Base-by-base conservation (phyloP, 2,329 filamentous ascomycete genomes). In the Alternaria solani region DNA sequence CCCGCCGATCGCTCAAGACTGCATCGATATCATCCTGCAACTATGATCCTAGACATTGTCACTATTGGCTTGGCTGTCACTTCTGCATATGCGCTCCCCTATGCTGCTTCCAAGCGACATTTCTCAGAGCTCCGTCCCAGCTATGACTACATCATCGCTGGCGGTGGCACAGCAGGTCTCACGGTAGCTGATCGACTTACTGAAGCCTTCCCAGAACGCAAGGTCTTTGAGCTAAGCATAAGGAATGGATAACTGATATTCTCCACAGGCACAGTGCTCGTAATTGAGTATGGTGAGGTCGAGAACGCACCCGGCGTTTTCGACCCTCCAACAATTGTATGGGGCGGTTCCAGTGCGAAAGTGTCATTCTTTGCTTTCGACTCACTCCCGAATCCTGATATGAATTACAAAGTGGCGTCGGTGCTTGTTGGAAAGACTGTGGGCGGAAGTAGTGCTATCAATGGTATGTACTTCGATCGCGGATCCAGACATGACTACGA, bases 111-210 rank as follows among this genome's bases (percentile, higher is more conserved):
- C 32, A 57, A 52, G 34, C 58, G 41, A 4, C 32, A 52, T 8
- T 36, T 28, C 18, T 61, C 53, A 7, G 47, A 52, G n/a, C 47
- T 57, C 28, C 39, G 20, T n/a, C 26, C 53, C 4, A 36, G 23
- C 23, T 65, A 68, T 36, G 67, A 69, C 30, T 69, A 59, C 34
- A 38, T 69, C 12, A 57, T 69, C 25, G 49, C 58, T 39, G 67
- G 67, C 14, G 67, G 59, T 16, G 67, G 67, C 5, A 68, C 62
- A 14, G 51, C 63, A 12, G 67, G 67, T 14, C 49, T 63, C 0
- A 64, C 64, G 12, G 51, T 70, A 36, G 67, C 64, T 43, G 58
- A 64, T 39, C 56, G 67, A 14, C 56, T 70, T 14, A 54, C 63
- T n/a, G 58, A 44, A n/a, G 41, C 62, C 2, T 54, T 59, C 18